Percentiles rank a stretch among this genome's conserved stretches.
These are phyloP conservation scores for Pseudonitzschia delicatissima DNA, from an alignment of 108 stramenopile species.

Conservation along the genomic window DNA sequence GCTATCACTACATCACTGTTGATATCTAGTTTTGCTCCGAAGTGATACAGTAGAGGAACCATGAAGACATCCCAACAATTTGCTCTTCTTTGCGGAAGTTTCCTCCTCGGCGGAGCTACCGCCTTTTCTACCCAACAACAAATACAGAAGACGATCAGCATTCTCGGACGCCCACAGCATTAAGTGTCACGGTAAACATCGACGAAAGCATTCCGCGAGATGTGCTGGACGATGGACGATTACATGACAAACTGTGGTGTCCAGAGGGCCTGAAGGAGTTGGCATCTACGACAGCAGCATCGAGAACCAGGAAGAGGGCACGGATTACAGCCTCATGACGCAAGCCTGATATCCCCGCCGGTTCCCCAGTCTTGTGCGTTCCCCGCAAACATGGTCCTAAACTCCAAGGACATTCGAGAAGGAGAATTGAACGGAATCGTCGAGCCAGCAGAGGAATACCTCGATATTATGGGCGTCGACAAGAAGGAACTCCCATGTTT, in stretches of 20 bases:
- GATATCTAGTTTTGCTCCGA: no score
- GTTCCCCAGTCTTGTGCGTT: slow-evolving; percentile 33
- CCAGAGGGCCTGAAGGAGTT: slow-evolving; percentile 41
- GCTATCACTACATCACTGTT: no score
- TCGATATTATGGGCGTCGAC: slow-evolving; percentile 10
- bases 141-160: not conserved
- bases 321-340: slow-evolving; percentile 37
- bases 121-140: not conserved
- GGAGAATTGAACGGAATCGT: slow-evolving; percentile 7
- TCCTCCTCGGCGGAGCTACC: not conserved
- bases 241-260: slow-evolving; percentile 41
- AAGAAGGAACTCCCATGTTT: slow-evolving; percentile 18
- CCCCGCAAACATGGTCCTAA: slow-evolving; percentile 37
- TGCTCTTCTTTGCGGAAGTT: not conserved
- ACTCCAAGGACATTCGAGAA: slow-evolving; percentile 2
- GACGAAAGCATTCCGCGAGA: slow-evolving; percentile 38
- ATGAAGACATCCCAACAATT: no score
- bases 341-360: slow-evolving; percentile 37
- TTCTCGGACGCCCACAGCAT: not conserved
- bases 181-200: slow-evolving; percentile 17
- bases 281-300: slow-evolving; percentile 31
- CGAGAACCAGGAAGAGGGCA: slow-evolving; percentile 20
- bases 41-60: no score
- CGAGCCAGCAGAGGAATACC: slow-evolving; percentile 28
- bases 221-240: slow-evolving; percentile 37